These are phyloP conservation scores for Halophytophthora polymorphica DNA, from an alignment of 352 stramenopile species.

Conservation along the genomic window DNA sequence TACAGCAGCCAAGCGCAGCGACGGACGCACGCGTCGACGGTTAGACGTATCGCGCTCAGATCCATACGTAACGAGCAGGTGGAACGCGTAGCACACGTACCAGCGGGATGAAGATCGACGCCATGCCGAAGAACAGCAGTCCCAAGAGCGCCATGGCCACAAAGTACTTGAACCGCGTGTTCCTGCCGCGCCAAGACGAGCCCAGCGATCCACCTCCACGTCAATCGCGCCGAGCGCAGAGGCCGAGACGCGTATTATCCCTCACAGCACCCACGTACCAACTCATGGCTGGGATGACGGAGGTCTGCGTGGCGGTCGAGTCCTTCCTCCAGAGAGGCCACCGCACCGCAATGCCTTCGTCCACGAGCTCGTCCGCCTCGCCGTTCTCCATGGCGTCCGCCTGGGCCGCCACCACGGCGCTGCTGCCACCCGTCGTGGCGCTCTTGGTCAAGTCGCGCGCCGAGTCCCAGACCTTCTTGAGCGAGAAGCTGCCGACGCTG, in stretches of 20 bases:
- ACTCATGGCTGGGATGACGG: slow-evolving; percentile 50
- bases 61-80: too few species aligned
- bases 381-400: slow-evolving; percentile 50
- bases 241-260: too few species aligned
- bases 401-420: slow-evolving; percentile 14
- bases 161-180: slow-evolving; percentile 82
- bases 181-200: slow-evolving; percentile 26
- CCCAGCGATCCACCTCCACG: too few species aligned
- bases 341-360: slow-evolving; percentile 21
- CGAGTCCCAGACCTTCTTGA: slow-evolving; percentile 66
- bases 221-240: too few species aligned
- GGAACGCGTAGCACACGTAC: too few species aligned
- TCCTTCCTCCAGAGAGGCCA: slow-evolving; percentile 49
- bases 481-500: slow-evolving; percentile 22
- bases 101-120: slow-evolving; percentile 71
- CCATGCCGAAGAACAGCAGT: slow-evolving; percentile 82
- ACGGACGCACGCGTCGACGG: too few species aligned
- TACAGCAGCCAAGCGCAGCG: slow-evolving; percentile 22
- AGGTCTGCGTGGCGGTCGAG: slow-evolving; percentile 22
- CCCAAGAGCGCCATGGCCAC: slow-evolving; percentile 64
- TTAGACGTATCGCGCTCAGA: too few species aligned
- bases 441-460: slow-evolving; percentile 51
- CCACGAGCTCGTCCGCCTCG: slow-evolving; percentile 14
- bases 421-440: slow-evolving; percentile 12
- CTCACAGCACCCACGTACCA: slow-evolving; percentile 33